phyloP scores from a whole-genome alignment of 768 basidiomycete genomes.

The Suillus cothurnatus region DNA sequence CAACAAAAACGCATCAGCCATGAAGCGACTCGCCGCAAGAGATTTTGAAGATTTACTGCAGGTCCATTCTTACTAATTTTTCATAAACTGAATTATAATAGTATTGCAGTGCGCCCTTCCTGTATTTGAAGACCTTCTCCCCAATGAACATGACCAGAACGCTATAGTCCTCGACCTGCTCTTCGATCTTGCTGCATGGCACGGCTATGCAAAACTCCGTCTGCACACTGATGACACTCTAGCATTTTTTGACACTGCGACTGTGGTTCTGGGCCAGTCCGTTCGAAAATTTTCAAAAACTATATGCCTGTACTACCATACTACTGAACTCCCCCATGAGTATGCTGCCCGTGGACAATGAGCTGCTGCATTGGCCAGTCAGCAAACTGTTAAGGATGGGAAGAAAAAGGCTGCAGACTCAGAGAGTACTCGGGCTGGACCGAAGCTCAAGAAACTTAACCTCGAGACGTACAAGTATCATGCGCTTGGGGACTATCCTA shows the following conservation, averaged over 20 bases:
- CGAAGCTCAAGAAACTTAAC: constrained; percentile 12
- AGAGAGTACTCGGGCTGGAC: neutral
- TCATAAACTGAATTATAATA: neutral
- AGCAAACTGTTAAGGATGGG: neutral
- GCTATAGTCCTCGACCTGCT: constrained; percentile 13
- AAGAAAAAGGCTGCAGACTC: neutral
- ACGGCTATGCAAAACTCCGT: constrained; percentile 15
- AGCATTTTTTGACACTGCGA: constrained; percentile 24
- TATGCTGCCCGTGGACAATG: constrained; percentile 24
- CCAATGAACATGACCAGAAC: constrained; percentile 2
- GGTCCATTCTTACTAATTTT: neutral
- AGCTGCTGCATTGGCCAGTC: constrained; percentile 2
- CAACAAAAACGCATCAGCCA: constrained; percentile 10
- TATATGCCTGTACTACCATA: constrained; percentile 28
- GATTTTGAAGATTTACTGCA: constrained; percentile 15
- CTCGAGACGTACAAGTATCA: constrained; percentile 16
- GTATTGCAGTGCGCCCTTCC: constrained; percentile 31
- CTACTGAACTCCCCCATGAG: constrained; percentile 34
- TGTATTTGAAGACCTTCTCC: constrained; percentile 39
- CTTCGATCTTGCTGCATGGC: constrained; percentile 5
- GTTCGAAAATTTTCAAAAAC: constrained; percentile 27
- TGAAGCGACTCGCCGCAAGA: constrained; percentile 13
- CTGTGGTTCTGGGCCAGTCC: constrained; percentile 20
- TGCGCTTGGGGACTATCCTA: constrained; percentile 15
- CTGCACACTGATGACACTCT: constrained; percentile 3